A percentile compares a stretch with the other conserved stretches of the same genome.
These are phyloP conservation scores for Crucihimalaya himalaica DNA, from an alignment of 345 rosid genomes.

Conservation along the genomic window DNA sequence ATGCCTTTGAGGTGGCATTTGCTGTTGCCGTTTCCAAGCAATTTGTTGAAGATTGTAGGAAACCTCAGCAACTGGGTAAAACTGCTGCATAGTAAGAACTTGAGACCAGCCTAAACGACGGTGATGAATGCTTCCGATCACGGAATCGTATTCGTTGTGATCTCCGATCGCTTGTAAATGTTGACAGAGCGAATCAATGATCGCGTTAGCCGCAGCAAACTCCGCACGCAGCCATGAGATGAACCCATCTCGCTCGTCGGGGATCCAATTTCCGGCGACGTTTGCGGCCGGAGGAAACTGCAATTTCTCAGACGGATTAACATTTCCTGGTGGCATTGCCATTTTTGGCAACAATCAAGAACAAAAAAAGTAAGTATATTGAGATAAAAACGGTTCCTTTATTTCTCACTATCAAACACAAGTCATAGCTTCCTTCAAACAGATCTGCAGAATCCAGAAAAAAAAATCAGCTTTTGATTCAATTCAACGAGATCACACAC, in stretches of 20 bases:
- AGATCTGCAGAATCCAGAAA: slow-evolving; percentile 27
- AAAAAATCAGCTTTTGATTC: background rate
- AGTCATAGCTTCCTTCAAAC: slow-evolving; percentile 25
- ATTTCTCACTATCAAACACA: slow-evolving; percentile 14
- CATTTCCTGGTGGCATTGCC: slow-evolving; percentile 89
- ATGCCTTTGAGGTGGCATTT: slow-evolving; percentile 42
- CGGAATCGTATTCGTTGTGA: slow-evolving; percentile 69
- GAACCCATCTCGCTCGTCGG: slow-evolving; percentile 77
- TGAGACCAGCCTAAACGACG: slow-evolving; percentile 81
- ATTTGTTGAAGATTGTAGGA: slow-evolving; percentile 63
- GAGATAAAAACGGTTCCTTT: background rate
- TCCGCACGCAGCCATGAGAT: slow-evolving; percentile 87
- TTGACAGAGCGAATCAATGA: slow-evolving; percentile 72
- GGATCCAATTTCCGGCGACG: slow-evolving; percentile 54
- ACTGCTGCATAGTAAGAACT: slow-evolving; percentile 84
- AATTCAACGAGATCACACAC: slow-evolving; percentile 32
- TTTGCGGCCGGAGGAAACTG: slow-evolving; percentile 49
- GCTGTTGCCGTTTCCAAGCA: slow-evolving; percentile 61
- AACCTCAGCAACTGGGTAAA: slow-evolving; percentile 63
- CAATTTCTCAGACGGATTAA: slow-evolving; percentile 58
- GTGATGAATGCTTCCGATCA: slow-evolving; percentile 58
- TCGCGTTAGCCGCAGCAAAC: slow-evolving; percentile 93
- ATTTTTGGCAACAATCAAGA: slow-evolving; percentile 36
- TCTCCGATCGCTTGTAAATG: slow-evolving; percentile 69
- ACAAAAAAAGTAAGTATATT: background rate